Evolutionary conservation across 2,329 filamentous ascomycete genomes (phyloP).

Genomic region (Elsinoe arachidis): DNA sequence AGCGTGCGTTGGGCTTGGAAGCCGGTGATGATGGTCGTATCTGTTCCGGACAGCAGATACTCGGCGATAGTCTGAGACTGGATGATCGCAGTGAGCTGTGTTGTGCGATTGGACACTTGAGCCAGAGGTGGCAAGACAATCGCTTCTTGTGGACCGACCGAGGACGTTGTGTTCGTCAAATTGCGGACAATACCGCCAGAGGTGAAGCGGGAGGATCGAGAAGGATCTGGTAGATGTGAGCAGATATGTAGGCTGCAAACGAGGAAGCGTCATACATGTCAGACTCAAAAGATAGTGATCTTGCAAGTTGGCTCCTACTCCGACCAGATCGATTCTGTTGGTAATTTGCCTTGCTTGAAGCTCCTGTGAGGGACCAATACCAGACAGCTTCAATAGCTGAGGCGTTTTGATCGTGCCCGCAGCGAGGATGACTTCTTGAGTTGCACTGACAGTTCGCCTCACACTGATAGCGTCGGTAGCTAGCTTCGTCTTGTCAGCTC

Average conservation of each 20-base stretch:
- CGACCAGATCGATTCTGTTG: constrained; percentile 47
- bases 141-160: constrained; percentile 19
- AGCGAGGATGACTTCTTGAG: constrained; percentile 24
- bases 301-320: constrained; percentile 56
- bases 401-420: constrained; percentile 25
- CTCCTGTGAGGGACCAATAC: constrained; percentile 48
- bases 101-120: constrained; percentile 17
- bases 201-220: not conserved
- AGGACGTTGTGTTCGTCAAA: not conserved
- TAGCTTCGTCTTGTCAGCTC: constrained; percentile 16
- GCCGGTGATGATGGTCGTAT: constrained; percentile 21
- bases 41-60: constrained; percentile 17
- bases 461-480: constrained; percentile 17
- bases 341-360: constrained; percentile 41
- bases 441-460: constrained; percentile 20
- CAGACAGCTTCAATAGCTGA: constrained; percentile 32
- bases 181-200: not conserved
- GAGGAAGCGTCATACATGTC: constrained; percentile 11
- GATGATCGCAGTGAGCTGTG: constrained; percentile 17
- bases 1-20: constrained; percentile 21
- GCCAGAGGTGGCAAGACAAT: constrained; percentile 25
- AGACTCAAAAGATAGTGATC: constrained; percentile 39
- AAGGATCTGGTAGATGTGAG: constrained; percentile 14
- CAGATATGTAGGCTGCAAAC: not conserved
- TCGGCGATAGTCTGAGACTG: constrained; percentile 18